Conservation (phyloP, 352 stramenopile species). For the Phytophthora hibernalis region DNA sequence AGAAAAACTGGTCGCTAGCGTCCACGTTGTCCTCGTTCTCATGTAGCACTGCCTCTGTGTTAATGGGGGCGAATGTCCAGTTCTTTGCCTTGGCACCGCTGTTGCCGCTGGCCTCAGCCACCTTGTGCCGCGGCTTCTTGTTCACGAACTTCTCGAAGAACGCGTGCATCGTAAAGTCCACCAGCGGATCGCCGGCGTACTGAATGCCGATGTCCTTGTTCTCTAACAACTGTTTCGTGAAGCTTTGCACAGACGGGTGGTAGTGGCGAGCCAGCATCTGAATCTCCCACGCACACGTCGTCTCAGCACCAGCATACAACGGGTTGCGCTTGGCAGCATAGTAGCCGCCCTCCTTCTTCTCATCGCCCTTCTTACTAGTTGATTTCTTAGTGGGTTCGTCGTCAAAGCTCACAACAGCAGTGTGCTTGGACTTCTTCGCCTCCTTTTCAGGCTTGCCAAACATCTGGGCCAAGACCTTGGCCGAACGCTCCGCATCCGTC, state of each 20-base stretch:
- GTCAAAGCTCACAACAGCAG: conserved; percentile 47
- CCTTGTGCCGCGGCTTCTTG: conserved; percentile 93
- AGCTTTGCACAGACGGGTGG: conserved; percentile 96
- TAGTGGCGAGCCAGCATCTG: conserved; percentile 93
- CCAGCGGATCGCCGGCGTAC: conserved; percentile 96
- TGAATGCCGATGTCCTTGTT: conserved; percentile 70
- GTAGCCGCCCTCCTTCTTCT: conserved; percentile 54
- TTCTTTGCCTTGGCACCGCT: conserved; percentile 52
- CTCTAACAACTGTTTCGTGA: conserved; percentile 86
- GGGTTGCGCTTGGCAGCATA: conserved; percentile 91
- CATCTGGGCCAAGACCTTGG: conserved; percentile 69
- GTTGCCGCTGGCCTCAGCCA: conserved; percentile 18
- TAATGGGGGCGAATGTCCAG: conserved; percentile 75
- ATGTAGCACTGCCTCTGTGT: conserved; percentile 74
- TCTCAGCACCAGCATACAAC: conserved; percentile 76
- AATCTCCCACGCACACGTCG: conserved; percentile 93
- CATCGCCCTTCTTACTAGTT: conserved; percentile 15
- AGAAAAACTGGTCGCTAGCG: conserved; percentile 92
- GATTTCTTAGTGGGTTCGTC: conserved; percentile 28
- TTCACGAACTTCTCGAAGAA: conserved; percentile 99
- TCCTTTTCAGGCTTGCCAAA: conserved; percentile 50
- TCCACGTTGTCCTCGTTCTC: conserved; percentile 70
- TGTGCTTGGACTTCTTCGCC: conserved; percentile 22
- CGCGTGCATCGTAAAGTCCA: conserved; percentile 96
- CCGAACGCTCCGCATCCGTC: conserved; percentile 57